Base-by-base conservation (phyloP, 2,329 filamentous ascomycete species). In the Orbilia quercus region DNA sequence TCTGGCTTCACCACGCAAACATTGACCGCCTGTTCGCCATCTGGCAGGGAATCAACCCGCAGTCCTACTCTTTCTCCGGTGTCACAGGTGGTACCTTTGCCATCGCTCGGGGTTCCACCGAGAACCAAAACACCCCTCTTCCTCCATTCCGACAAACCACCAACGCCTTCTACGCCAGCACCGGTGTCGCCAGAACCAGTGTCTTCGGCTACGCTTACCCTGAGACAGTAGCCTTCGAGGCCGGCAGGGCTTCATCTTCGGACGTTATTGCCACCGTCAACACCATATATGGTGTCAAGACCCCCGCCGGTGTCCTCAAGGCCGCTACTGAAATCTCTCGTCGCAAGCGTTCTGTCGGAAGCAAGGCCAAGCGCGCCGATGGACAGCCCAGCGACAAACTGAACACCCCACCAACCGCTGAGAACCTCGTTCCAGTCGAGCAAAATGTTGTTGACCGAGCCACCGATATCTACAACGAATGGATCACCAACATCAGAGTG, bases 171-270 rank as follows among this genome's bases (percentile, higher is more conserved):
- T 77, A 47, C 47, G 76, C 73, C 9, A 53, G 55, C 5, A 22
- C 14, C 9, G 31, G 34, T n/a, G 55, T 48, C 16, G 50, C 42
- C 2, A 23, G 44, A n/a, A 86, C 85, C 4, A 82, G 83, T 20
- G 82, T 82, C 1, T 90, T 95, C 79, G 88, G 88, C 9, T 95
- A 95, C 79, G 88, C 87, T 0, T 96, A 96, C 78, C 83, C 87
- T 0, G 91, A 94, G 76, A 85, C 88, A 28, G 76, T 82, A 81
- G 79, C 79, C 76, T 78, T 76, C 78, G 77, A 76, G 57, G 81
- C 79, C 74, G 80, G 78, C 74, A 42, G 53, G 6, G 53, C 50
- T 14, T 62, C 79, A 25, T 79, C 78, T 72, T 60, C 23, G 14
- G 58, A 40, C 44, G 60, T 47, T 7, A 55, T 62, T 2, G 22